These are phyloP conservation scores for Exutisphaerella laricina DNA, from an alignment of 2,329 filamentous ascomycete species.

Conservation along the genomic window DNA sequence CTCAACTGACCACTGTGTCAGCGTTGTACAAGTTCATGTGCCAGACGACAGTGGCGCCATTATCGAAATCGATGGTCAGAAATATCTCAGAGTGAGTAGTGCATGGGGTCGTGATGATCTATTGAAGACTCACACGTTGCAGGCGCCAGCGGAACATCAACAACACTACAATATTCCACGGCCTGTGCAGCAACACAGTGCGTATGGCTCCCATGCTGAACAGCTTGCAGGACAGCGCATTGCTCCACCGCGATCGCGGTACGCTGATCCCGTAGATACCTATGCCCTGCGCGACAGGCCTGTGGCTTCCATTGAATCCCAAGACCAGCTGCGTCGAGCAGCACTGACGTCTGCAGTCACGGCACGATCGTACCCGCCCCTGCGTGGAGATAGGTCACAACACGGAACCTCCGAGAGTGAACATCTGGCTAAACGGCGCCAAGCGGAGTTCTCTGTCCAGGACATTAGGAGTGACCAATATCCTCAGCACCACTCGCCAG, in stretches of 20 bases:
- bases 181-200: neutral
- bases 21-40: neutral
- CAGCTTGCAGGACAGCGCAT: neutral
- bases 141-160: neutral
- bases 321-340: slow-evolving; percentile 16
- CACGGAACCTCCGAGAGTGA: slow-evolving; percentile 12
- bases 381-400: slow-evolving; percentile 9
- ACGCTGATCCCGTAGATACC: slow-evolving; percentile 3
- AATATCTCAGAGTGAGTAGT: slow-evolving; percentile 2
- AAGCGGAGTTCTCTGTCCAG: neutral
- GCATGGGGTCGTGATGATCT: neutral
- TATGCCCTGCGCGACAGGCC: slow-evolving; percentile 16
- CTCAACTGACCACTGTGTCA: neutral
- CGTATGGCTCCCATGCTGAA: neutral
- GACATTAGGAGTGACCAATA: neutral
- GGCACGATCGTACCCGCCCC: neutral
- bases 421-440: slow-evolving; percentile 2
- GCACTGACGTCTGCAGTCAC: slow-evolving; percentile 13
- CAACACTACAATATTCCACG: neutral
- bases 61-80: slow-evolving; percentile 4
- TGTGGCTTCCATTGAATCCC: slow-evolving; percentile 23
- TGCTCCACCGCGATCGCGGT: slow-evolving; percentile 3
- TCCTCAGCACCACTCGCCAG: neutral
- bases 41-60: neutral
- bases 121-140: neutral